These are phyloP conservation scores for Colletotrichum brevisporum DNA, from an alignment of 2,329 filamentous ascomycete species.

Conservation along the genomic window DNA sequence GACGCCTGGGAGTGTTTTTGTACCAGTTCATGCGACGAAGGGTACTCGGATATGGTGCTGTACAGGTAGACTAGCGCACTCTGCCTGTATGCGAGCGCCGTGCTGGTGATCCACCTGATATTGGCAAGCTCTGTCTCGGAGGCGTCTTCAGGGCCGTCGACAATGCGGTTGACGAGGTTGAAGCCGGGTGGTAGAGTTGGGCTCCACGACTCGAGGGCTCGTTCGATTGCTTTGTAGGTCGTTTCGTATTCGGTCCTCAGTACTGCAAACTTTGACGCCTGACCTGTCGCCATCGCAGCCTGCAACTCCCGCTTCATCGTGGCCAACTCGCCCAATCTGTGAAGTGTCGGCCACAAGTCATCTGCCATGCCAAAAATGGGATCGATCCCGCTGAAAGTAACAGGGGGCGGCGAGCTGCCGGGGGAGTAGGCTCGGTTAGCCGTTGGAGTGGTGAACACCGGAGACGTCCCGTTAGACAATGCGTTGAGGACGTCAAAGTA, in stretches of 20 bases:
- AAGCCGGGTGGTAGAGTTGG: constrained; percentile 34
- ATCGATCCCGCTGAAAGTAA: constrained; percentile 11
- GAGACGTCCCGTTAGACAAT: constrained; percentile 22
- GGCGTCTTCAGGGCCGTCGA: constrained; percentile 36
- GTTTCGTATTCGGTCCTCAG: constrained; percentile 37
- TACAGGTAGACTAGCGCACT: constrained; percentile 36
- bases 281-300: constrained; percentile 16
- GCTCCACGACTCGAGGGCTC: constrained; percentile 31
- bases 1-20: constrained; percentile 40
- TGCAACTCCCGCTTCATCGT: constrained; percentile 33
- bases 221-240: constrained; percentile 30
- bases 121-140: constrained; percentile 37
- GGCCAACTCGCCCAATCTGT: constrained; percentile 31
- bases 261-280: constrained; percentile 29
- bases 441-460: constrained; percentile 28
- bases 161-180: constrained; percentile 40
- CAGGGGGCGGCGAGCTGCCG: constrained; percentile 1
- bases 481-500: constrained; percentile 41
- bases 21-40: constrained; percentile 34
- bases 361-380: constrained; percentile 33
- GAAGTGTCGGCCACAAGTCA: constrained; percentile 37
- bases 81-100: constrained; percentile 38
- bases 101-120: constrained; percentile 37
- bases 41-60: constrained; percentile 33
- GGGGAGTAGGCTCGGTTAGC: constrained; percentile 25